Conservation (phyloP, 1,139 yeast genomes). For the Pichia sp. region DNA sequence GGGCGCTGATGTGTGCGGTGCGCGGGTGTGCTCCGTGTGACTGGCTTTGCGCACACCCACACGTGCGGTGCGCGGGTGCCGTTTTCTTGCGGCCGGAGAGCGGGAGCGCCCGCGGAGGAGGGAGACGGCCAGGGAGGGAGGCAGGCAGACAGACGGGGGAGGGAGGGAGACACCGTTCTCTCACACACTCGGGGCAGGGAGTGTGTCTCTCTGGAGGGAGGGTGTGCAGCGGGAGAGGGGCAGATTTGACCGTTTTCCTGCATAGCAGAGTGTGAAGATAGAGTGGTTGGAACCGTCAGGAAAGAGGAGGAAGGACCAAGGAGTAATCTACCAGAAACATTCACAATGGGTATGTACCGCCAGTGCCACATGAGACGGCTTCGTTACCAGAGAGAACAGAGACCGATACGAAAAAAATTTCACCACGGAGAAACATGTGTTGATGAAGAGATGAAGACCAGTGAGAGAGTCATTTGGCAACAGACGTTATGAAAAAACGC, state of each 20-base stretch:
- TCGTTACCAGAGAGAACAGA: not conserved
- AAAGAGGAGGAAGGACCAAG: not conserved
- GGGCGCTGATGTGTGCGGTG: not conserved
- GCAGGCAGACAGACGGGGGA: not conserved
- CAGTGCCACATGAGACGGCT: not conserved
- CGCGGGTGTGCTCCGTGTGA: conserved; percentile 5
- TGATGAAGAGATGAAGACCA: too few relatives aligned
- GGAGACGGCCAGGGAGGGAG: not conserved
- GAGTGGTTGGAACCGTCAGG: not conserved
- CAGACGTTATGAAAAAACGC: too few relatives aligned
- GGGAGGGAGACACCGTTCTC: not conserved
- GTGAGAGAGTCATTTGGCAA: too few relatives aligned
- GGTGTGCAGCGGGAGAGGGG: not conserved
- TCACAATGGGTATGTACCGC: conserved; percentile 20
- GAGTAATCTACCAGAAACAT: conserved; percentile 9
- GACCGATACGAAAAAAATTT: not conserved
- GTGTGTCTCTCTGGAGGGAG: not conserved
- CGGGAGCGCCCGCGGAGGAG: not conserved
- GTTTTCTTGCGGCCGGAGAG: not conserved
- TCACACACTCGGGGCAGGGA: too few relatives aligned
- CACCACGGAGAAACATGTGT: too few relatives aligned
- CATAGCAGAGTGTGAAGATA: not conserved
- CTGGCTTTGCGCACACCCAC: not conserved
- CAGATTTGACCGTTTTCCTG: not conserved
- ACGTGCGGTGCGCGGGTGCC: conserved; percentile 6